These are phyloP conservation scores for Trametopsis cervina DNA, from an alignment of 768 basidiomycete genomes.

Conservation along the genomic window DNA sequence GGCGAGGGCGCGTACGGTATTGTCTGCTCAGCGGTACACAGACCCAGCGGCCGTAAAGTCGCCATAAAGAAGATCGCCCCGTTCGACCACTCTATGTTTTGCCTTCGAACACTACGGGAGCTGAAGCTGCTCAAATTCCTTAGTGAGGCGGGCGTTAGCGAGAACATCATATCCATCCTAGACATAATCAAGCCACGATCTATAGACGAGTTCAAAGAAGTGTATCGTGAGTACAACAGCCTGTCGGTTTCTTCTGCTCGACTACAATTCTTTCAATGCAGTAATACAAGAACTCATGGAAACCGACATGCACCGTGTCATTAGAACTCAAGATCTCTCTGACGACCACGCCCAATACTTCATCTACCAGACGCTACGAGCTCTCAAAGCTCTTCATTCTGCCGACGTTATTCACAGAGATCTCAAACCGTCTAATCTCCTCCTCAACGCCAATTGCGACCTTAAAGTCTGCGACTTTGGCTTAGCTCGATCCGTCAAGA, in stretches of 20 bases:
- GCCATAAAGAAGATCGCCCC: conserved; percentile 96
- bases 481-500: conserved; percentile 82
- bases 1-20: conserved; percentile 96
- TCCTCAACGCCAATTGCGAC: conserved; percentile 97
- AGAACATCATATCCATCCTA: conserved; percentile 88
- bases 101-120: conserved; percentile 55
- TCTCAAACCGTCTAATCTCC: conserved; percentile 93
- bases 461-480: conserved; percentile 96
- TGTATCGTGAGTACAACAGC: conserved; percentile 58
- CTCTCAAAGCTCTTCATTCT: conserved; percentile 92
- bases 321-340: conserved; percentile 88
- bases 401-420: conserved; percentile 96
- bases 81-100: conserved; percentile 94
- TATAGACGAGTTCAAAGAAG: conserved; percentile 81
- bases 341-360: conserved; percentile 96
- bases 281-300: conserved; percentile 93
- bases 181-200: conserved; percentile 82
- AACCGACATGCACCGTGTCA: conserved; percentile 95
- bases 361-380: conserved; percentile 90
- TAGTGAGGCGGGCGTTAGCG: conserved; percentile 82
- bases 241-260: conserved; percentile 4
- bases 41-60: conserved; percentile 73
- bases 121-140: conserved; percentile 69
- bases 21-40: conserved; percentile 81
- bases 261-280: conserved; percentile 21